These are phyloP conservation scores for Erodium trifolium DNA, from an alignment of 441 rosid species.

Conservation along the genomic window DNA sequence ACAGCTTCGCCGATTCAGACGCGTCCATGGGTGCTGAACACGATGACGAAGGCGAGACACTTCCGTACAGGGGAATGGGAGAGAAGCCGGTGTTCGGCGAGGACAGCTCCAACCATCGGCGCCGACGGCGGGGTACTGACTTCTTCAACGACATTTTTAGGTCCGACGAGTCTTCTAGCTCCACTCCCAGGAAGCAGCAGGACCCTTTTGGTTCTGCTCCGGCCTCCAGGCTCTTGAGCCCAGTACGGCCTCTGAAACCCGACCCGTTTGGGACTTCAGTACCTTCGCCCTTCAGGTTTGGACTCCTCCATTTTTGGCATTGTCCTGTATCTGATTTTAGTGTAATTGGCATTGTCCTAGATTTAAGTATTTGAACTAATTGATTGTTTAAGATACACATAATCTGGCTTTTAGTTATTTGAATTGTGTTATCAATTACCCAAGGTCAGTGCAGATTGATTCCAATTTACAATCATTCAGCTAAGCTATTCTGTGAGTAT, in stretches of 20 bases:
- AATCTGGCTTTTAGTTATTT: no score
- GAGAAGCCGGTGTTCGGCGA: slow-evolving; percentile 90
- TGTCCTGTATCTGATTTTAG: no score
- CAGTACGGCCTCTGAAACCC: slow-evolving; percentile 36
- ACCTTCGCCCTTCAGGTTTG: slow-evolving; percentile 71
- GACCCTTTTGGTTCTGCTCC: slow-evolving; percentile 42
- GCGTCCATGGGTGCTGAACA: no score
- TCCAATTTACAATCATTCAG: not conserved
- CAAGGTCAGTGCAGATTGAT: not conserved
- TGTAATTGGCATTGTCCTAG: no score
- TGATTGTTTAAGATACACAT: not conserved
- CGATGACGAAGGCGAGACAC: not conserved
- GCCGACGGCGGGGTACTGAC: slow-evolving; percentile 37
- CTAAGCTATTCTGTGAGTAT: not conserved
- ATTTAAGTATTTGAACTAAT: not conserved
- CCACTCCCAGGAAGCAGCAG: slow-evolving; percentile 39
- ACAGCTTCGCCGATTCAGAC: slow-evolving; percentile 35
- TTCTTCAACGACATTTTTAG: slow-evolving; percentile 76
- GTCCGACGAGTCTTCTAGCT: slow-evolving; percentile 37
- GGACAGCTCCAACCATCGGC: slow-evolving; percentile 31
- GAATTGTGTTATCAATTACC: not conserved
- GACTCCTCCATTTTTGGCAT: not conserved
- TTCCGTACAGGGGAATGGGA: slow-evolving; percentile 16
- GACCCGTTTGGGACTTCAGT: slow-evolving; percentile 40
- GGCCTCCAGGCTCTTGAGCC: slow-evolving; percentile 54